A percentile compares a stretch with the other conserved stretches of the same genome.
phyloP scores from a whole-genome alignment of 495 filamentous ascomycete genomes.

The Lepraria neglecta region DNA sequence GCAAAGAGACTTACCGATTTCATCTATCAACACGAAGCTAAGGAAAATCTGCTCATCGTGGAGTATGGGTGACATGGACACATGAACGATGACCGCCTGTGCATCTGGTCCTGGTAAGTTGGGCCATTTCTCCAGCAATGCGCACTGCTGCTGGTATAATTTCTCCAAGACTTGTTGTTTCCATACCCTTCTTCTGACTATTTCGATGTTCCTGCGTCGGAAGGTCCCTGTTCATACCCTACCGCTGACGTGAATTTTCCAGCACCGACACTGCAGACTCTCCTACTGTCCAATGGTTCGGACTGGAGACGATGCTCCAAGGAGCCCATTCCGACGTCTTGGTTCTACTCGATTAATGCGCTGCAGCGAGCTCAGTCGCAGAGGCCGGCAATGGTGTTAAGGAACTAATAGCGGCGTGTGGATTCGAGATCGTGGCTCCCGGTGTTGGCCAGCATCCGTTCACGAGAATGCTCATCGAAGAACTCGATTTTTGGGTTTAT shows the following conservation, averaged over 20 bases:
- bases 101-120: constrained; percentile 1
- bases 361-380: neutral
- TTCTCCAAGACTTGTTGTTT: neutral
- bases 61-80: neutral
- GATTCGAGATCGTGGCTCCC: neutral
- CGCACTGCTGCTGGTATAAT: too few species aligned
- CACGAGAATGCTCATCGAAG: neutral
- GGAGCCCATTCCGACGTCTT: neutral
- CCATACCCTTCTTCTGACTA: too few species aligned
- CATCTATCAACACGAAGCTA: neutral
- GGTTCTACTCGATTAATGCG: neutral
- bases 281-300: neutral
- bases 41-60: neutral
- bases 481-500: neutral
- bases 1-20: neutral
- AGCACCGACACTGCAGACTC: neutral
- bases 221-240: neutral
- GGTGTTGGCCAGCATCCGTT: neutral
- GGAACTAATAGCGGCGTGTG: neutral
- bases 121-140: neutral
- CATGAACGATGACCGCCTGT: neutral
- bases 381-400: neutral
- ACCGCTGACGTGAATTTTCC: neutral
- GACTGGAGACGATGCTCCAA: neutral
- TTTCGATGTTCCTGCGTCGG: neutral